Conservation (phyloP, 441 rosid species). For the Brassica balearica region DNA sequence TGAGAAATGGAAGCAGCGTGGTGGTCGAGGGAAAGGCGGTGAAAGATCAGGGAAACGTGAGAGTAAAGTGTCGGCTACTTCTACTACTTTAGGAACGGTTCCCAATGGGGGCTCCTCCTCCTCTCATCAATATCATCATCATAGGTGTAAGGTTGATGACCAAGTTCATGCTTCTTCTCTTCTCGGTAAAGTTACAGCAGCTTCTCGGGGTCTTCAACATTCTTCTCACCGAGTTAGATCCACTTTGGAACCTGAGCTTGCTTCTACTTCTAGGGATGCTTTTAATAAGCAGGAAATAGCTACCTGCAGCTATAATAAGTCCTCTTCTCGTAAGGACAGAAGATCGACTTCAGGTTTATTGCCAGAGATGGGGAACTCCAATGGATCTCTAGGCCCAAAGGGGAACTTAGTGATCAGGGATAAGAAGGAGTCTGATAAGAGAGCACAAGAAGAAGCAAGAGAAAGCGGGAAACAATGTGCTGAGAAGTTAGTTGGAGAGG, state of each 20-base stretch:
- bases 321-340: constrained; percentile 38
- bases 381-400: constrained; percentile 13
- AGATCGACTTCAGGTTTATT: constrained; percentile 4
- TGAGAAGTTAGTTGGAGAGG: constrained; percentile 39
- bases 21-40: constrained; percentile 25
- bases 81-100: constrained; percentile 38
- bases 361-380: constrained; percentile 36
- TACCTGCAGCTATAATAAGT: constrained; percentile 46
- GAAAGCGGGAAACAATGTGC: constrained; percentile 13
- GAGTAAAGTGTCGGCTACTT: constrained; percentile 35
- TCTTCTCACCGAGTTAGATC: constrained; percentile 34
- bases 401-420: not conserved
- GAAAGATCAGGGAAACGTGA: constrained; percentile 24
- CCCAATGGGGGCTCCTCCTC: constrained; percentile 39
- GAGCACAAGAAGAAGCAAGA: constrained; percentile 18
- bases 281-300: constrained; percentile 45
- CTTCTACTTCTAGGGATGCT: constrained; percentile 57
- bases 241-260: constrained; percentile 49
- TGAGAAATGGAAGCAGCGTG: constrained; percentile 62
- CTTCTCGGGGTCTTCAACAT: constrained; percentile 37
- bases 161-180: constrained; percentile 41
- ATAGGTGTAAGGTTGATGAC: constrained; percentile 25
- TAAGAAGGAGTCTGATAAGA: constrained; percentile 21
- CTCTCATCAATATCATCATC: constrained; percentile 5
- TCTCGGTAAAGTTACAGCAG: constrained; percentile 23